Evolutionary conservation across 1,139 yeast species (phyloP).

Genomic region (Hemisphaericaspora xylofermentans): DNA sequence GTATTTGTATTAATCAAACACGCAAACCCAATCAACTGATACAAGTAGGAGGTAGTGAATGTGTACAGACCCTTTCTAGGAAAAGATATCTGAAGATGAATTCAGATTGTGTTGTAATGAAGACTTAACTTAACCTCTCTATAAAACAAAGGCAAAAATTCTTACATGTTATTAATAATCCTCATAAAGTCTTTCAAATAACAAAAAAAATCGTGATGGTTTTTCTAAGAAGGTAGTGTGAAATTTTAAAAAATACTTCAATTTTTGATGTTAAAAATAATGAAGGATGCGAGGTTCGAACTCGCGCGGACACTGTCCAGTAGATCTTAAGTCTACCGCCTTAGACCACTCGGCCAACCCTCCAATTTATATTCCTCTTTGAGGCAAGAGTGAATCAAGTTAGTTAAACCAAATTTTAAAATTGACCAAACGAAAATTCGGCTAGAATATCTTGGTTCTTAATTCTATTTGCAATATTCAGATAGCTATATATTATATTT

Average conservation of each 20-base stretch:
- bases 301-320: slow-evolving; percentile 74
- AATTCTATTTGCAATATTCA: no score
- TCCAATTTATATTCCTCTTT: slow-evolving; percentile 22
- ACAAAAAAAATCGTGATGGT: background rate
- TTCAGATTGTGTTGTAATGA: slow-evolving; percentile 1
- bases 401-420: no score
- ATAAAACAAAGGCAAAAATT: no score
- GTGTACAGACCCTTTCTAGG: slow-evolving; percentile 3
- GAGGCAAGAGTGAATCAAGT: no score
- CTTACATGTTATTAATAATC: background rate
- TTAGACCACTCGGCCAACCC: slow-evolving; percentile 59
- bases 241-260: slow-evolving; percentile 15
- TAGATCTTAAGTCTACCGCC: slow-evolving; percentile 58
- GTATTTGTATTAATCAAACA: slow-evolving; percentile 10
- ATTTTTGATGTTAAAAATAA: no score
- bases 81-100: background rate
- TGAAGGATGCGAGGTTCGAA: slow-evolving; percentile 86
- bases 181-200: background rate
- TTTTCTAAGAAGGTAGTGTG: background rate
- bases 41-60: slow-evolving; percentile 11
- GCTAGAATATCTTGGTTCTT: no score
- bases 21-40: slow-evolving; percentile 16
- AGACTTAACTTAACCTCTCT: no score
- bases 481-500: no score
- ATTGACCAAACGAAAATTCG: no score